These are phyloP conservation scores for Flaveria brownii DNA, from an alignment of 129 eudicot species.

Conservation along the genomic window DNA sequence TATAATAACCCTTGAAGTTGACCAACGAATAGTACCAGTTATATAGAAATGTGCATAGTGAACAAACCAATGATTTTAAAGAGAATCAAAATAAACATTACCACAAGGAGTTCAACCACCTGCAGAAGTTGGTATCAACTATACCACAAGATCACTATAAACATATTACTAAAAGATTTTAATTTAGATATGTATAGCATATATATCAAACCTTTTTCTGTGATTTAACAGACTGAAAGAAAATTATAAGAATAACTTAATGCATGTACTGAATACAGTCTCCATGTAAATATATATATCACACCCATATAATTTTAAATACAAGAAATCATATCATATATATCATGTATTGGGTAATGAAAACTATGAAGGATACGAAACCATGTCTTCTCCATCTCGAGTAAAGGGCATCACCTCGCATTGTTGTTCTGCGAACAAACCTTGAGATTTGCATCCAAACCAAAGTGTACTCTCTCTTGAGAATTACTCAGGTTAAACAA, in stretches of 20 bases:
- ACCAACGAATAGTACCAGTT: neutral
- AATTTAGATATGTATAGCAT: neutral
- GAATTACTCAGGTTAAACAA: constrained; percentile 46
- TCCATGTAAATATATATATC: constrained; percentile 29
- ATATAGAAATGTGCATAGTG: neutral
- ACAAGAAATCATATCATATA: constrained; percentile 28
- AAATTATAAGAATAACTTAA: neutral
- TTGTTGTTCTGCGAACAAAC: constrained; percentile 36
- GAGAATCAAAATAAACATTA: neutral
- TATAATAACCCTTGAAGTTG: neutral
- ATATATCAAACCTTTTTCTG: neutral
- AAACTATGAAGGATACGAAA: constrained; percentile 23
- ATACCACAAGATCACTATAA: neutral
- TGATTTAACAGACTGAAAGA: neutral
- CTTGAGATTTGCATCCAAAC: constrained; percentile 38
- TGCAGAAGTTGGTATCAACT: constrained; percentile 2
- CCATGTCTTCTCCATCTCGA: neutral
- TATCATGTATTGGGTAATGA: constrained; percentile 20
- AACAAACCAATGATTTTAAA: neutral
- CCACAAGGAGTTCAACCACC: constrained; percentile 19
- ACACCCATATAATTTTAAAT: constrained; percentile 22
- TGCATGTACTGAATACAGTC: constrained; percentile 22
- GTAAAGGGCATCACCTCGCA: constrained; percentile 22
- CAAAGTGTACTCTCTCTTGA: constrained; percentile 39
- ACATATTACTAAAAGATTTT: neutral